Percentiles rank a stretch among this genome's conserved stretches.
These are phyloP conservation scores for Iodosphaeria phyllophila DNA, from an alignment of 2,329 filamentous ascomycete species.

Conservation along the genomic window DNA sequence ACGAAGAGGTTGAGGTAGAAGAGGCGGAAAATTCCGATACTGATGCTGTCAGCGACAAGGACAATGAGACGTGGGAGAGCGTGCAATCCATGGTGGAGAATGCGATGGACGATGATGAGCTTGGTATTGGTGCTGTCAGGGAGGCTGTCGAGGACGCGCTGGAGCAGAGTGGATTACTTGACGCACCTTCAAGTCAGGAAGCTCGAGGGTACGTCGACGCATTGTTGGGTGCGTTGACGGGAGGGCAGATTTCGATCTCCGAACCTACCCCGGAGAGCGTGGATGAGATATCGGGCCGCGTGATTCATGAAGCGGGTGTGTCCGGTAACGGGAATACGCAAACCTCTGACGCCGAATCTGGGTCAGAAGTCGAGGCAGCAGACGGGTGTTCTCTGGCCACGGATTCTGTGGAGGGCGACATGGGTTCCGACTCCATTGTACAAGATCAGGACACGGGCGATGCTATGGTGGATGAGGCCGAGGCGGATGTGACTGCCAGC, in stretches of 20 bases:
- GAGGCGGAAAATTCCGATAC: slow-evolving; percentile 5
- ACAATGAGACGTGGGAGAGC: slow-evolving; percentile 29
- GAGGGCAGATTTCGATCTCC: slow-evolving; percentile 1
- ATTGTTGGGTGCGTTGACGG: slow-evolving; percentile 28
- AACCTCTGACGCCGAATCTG: too few species aligned
- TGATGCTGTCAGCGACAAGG: slow-evolving; percentile 9
- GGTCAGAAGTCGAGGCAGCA: too few species aligned
- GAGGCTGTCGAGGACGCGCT: slow-evolving; percentile 36
- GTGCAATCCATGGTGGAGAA: slow-evolving; percentile 35
- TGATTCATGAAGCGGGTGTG: too few species aligned
- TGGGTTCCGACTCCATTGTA: neutral
- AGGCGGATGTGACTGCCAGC: too few species aligned
- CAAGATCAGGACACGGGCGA: too few species aligned
- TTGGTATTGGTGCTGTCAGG: slow-evolving; percentile 29
- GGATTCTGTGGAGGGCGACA: neutral
- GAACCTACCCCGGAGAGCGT: slow-evolving; percentile 1
- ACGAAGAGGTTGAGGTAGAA: slow-evolving; percentile 7
- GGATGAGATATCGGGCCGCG: slow-evolving; percentile 2
- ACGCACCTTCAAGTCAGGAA: slow-evolving; percentile 24
- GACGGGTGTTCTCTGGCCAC: neutral
- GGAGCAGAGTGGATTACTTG: slow-evolving; percentile 32
- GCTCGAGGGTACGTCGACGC: slow-evolving; percentile 28
- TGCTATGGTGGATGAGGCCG: too few species aligned
- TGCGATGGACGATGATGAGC: slow-evolving; percentile 36
- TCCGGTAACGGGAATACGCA: too few species aligned